Conservation (phyloP, 2,329 filamentous ascomycete genomes). For the Claviceps humidiphila region DNA sequence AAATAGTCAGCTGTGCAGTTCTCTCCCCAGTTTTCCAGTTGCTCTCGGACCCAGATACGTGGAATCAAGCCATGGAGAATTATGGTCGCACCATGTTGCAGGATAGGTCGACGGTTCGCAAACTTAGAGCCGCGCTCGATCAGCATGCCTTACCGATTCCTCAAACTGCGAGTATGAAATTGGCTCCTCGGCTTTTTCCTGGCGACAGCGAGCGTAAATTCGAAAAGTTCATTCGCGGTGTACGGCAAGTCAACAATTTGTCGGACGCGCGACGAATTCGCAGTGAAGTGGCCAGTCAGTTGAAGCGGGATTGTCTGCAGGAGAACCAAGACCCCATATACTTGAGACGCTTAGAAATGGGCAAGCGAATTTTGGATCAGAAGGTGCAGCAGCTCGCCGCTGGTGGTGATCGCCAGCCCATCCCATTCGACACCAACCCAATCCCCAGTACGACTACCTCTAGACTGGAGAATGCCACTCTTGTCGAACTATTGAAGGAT, state of each 20-base stretch:
- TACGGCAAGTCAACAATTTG: slow-evolving; percentile 77
- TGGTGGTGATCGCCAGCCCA: slow-evolving; percentile 37
- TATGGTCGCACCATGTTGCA: slow-evolving; percentile 78
- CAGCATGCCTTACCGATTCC: slow-evolving; percentile 80
- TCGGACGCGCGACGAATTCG: slow-evolving; percentile 87
- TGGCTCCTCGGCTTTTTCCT: slow-evolving; percentile 67
- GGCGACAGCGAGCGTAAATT: slow-evolving; percentile 85
- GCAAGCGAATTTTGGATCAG: slow-evolving; percentile 79
- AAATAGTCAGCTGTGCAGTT: slow-evolving; percentile 88
- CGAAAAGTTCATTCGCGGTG: slow-evolving; percentile 83
- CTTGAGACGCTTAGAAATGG: slow-evolving; percentile 78
- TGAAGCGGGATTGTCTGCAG: slow-evolving; percentile 69
- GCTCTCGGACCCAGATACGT: slow-evolving; percentile 84
- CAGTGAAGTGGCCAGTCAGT: slow-evolving; percentile 81
- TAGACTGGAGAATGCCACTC: slow-evolving; percentile 57
- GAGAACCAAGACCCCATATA: slow-evolving; percentile 78
- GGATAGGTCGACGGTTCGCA: slow-evolving; percentile 87
- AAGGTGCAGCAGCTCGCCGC: slow-evolving; percentile 70
- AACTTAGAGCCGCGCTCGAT: slow-evolving; percentile 80
- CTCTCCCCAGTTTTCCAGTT: slow-evolving; percentile 68
- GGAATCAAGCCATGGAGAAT: slow-evolving; percentile 93
- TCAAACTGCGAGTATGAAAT: slow-evolving; percentile 46
- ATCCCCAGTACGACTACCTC: slow-evolving; percentile 31
- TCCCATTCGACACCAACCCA: slow-evolving; percentile 14
- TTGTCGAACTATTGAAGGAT: slow-evolving; percentile 80